Evolutionary conservation across 495 filamentous ascomycete species (phyloP).

Genomic region (Xylaria longipes): DNA sequence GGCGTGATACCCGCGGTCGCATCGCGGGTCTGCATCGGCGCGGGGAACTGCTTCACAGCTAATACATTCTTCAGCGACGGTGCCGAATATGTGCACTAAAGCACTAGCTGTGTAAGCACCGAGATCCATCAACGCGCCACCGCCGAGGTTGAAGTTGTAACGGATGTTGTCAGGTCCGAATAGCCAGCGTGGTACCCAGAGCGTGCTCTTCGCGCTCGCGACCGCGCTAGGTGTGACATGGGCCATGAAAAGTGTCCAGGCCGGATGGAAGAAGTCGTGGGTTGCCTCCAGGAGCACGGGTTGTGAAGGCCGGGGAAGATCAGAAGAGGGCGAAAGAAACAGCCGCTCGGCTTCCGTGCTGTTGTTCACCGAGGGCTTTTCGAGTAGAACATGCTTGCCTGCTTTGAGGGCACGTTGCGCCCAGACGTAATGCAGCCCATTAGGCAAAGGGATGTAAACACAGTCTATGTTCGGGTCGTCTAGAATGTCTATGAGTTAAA

Average conservation of each 20-base stretch:
- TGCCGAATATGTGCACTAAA: constrained; percentile 50
- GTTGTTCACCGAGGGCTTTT: constrained; percentile 64
- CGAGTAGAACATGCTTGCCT: constrained; percentile 64
- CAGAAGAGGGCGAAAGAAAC: constrained; percentile 44
- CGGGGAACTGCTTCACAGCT: constrained; percentile 41
- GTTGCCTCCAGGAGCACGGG: constrained; percentile 66
- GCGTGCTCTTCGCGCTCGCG: constrained; percentile 39
- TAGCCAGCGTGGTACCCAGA: constrained; percentile 38
- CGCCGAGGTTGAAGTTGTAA: constrained; percentile 60
- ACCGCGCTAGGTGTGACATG: constrained; percentile 50
- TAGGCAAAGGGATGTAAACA: constrained; percentile 61
- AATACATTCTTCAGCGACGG: constrained; percentile 44
- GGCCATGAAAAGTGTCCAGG: constrained; percentile 56
- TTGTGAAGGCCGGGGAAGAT: constrained; percentile 37
- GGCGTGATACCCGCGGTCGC: constrained; percentile 50
- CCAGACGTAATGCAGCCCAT: constrained; percentile 62
- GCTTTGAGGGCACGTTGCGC: constrained; percentile 55
- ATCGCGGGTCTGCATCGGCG: constrained; percentile 36
- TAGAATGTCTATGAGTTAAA: constrained; percentile 50
- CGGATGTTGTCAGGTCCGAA: constrained; percentile 59
- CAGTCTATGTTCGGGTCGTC: constrained; percentile 57
- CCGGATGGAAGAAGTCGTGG: constrained; percentile 63
- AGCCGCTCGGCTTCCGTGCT: constrained; percentile 52
- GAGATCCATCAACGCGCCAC: constrained; percentile 66
- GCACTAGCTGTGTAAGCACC: constrained; percentile 57